phyloP scores from a whole-genome alignment of 225 moss, liverwort and hornwort genomes.

The Antitrichia curtipendula region DNA sequence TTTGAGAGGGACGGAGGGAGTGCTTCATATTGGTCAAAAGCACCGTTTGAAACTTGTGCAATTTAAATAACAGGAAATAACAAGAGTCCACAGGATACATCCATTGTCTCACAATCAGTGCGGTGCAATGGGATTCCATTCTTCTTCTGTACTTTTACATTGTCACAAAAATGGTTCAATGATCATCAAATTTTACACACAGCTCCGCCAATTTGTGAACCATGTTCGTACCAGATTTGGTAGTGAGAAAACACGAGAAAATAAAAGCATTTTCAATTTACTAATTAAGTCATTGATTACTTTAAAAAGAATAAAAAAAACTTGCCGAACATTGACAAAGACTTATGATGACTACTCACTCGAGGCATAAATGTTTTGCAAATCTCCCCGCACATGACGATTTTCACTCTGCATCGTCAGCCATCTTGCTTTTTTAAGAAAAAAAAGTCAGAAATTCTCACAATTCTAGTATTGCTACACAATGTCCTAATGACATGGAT shows the following conservation, averaged over 20 bases:
- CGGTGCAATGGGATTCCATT: no score
- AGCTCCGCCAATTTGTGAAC: not conserved
- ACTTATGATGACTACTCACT: not conserved
- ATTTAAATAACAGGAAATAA: not conserved
- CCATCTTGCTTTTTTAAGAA: not conserved
- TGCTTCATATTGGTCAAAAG: not conserved
- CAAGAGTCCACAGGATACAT: not conserved
- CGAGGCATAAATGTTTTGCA: no score
- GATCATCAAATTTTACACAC: not conserved
- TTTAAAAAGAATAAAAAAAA: not conserved
- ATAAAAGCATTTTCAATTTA: not conserved
- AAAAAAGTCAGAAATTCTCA: not conserved
- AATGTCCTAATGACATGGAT: not conserved
- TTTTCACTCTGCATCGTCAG: not conserved
- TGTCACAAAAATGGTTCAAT: no score
- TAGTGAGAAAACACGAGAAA: no score
- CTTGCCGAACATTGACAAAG: not conserved
- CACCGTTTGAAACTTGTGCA: not conserved
- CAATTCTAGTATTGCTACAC: not conserved
- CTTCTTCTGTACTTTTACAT: no score
- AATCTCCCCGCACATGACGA: not conserved
- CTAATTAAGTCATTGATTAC: not conserved
- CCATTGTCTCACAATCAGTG: not conserved
- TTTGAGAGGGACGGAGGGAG: no score
- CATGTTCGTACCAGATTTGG: not conserved